phyloP scores from a whole-genome alignment of 139 green algal species.

The Chlorella sp. region DNA sequence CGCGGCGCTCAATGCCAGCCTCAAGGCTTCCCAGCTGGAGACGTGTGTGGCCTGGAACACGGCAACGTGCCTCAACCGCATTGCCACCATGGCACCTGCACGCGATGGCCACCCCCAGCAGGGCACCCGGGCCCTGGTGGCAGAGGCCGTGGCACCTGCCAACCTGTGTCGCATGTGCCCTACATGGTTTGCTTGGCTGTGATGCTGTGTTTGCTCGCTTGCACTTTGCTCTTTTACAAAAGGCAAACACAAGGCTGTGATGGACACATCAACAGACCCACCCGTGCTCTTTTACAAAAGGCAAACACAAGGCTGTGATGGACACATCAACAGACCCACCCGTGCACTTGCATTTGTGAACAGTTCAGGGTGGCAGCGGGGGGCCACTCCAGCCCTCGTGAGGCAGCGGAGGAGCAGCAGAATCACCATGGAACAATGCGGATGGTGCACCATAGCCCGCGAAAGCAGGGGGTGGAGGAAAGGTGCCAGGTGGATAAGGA shows the following conservation, averaged over 20 bases:
- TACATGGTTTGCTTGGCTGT: conserved; percentile 93
- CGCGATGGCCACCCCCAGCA: conserved; percentile 57
- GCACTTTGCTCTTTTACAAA: not conserved
- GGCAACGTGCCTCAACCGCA: conserved; percentile 2
- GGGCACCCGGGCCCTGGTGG: conserved; percentile 78
- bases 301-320: no score
- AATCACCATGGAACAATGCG: no score
- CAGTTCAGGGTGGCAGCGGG: no score
- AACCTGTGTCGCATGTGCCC: conserved; percentile 95
- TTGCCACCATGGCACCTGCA: conserved; percentile 6
- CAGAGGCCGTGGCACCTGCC: conserved; percentile 66
- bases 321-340: no score
- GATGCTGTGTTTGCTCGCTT: not conserved
- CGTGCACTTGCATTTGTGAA: not conserved
- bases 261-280: no score
- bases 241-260: no score
- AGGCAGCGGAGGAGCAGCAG: no score
- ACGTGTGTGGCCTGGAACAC: conserved; percentile 24
- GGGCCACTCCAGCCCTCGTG: no score
- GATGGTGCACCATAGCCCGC: no score
- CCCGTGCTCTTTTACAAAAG: not conserved
- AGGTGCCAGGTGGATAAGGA: not conserved
- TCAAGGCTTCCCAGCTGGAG: conserved; percentile 50
- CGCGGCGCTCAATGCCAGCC: conserved; percentile 22
- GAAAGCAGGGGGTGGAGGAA: no score